These are phyloP conservation scores for Rhizopus stolonifer DNA, from an alignment of 371 early-diverging fungal genomes.

Conservation along the genomic window DNA sequence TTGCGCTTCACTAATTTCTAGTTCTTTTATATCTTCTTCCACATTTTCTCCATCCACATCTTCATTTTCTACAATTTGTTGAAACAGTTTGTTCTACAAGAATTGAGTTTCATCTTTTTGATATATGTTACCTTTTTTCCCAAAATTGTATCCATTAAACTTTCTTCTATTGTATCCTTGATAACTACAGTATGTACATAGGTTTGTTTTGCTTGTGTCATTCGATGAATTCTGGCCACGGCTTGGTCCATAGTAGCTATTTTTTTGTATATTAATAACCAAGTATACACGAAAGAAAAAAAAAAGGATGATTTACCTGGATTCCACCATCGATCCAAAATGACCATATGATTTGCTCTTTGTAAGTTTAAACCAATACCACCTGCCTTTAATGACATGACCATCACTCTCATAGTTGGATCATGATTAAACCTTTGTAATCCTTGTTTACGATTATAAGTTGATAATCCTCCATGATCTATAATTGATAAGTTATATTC, in stretches of 20 bases:
- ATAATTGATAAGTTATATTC: background rate
- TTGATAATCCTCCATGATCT: conserved; percentile 41
- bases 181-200: conserved; percentile 43
- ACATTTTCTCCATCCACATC: background rate
- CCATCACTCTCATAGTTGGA: conserved; percentile 26
- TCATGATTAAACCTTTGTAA: conserved; percentile 38
- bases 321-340: conserved; percentile 51
- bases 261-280: background rate
- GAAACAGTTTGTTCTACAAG: conserved; percentile 8
- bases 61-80: conserved; percentile 5
- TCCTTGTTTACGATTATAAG: conserved; percentile 16
- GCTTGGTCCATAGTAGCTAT: conserved; percentile 51
- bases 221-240: conserved; percentile 45
- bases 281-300: background rate
- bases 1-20: too few species aligned
- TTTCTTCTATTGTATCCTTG: conserved; percentile 43
- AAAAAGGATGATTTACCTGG: conserved; percentile 26
- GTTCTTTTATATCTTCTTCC: background rate
- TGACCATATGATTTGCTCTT: conserved; percentile 48
- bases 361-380: conserved; percentile 46
- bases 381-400: conserved; percentile 47
- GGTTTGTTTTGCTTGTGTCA: conserved; percentile 44
- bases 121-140: conserved; percentile 30
- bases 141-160: conserved; percentile 39
- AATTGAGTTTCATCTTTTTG: too few species aligned